Percentiles rank a stretch among this genome's conserved stretches.
phyloP scores from a whole-genome alignment of 2,329 filamentous ascomycete species.

The Xylaria multiplex region DNA sequence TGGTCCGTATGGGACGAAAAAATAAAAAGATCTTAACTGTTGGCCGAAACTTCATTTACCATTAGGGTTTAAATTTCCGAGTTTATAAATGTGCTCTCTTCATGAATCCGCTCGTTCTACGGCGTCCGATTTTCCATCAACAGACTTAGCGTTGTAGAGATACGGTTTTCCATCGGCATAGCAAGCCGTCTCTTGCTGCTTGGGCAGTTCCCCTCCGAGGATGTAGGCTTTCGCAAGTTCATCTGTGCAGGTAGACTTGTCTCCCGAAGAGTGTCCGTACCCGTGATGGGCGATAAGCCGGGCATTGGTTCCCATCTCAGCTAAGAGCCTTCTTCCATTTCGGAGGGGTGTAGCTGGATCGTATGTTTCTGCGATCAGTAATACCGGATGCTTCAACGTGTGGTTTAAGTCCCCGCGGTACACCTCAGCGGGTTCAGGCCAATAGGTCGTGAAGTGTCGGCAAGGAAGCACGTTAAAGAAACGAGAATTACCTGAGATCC shows the following conservation, averaged over 20 bases:
- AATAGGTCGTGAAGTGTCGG: constrained; percentile 57
- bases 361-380: constrained; percentile 61
- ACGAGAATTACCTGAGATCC: constrained; percentile 60
- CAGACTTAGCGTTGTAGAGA: constrained; percentile 50
- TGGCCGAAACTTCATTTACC: constrained; percentile 4
- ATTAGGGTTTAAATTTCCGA: constrained; percentile 33
- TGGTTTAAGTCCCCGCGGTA: constrained; percentile 59
- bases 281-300: constrained; percentile 60
- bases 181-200: constrained; percentile 56
- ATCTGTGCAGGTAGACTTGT: constrained; percentile 59
- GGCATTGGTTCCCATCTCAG: constrained; percentile 61
- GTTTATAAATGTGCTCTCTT: constrained; percentile 42
- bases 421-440: constrained; percentile 58
- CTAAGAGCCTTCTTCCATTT: constrained; percentile 56
- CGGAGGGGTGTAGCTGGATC: constrained; percentile 62
- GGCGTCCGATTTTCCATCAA: constrained; percentile 5
- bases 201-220: constrained; percentile 54
- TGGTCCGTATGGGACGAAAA: too few species aligned
- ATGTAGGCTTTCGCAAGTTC: constrained; percentile 54
- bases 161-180: constrained; percentile 61
- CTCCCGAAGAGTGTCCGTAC: constrained; percentile 60
- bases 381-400: constrained; percentile 56
- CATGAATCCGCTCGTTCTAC: constrained; percentile 40
- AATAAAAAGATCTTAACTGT: too few species aligned
- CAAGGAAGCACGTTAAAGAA: constrained; percentile 59